Evolutionary conservation across 2,329 filamentous ascomycete genomes (phyloP), one percentile per base, ranked within the genome.

Genomic region (Daldinia sp.): DNA sequence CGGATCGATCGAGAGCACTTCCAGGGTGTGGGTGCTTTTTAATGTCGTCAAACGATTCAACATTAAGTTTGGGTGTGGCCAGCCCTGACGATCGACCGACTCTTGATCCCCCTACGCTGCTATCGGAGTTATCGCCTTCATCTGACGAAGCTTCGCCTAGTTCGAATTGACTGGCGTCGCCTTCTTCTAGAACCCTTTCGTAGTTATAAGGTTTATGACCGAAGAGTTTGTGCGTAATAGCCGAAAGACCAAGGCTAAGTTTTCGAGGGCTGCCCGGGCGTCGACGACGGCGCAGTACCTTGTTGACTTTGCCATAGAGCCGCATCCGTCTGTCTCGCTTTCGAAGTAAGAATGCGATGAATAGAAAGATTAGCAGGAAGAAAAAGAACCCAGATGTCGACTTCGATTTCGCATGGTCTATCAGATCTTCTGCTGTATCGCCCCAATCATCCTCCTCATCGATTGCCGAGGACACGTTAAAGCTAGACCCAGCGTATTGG

Each of bases 181-280:
- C 94, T 73, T 94, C 92, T 80, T 98, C 94, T 58, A 97, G 82
- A 2, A 98, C 91, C 33, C 93, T 90, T 77, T 98, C 94, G 76
- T 98, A 98, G 2, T 87, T 83, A 6, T 83, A 77, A 0, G 82
- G 80, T 56, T 78, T 81, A 4, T 87, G 85, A 13, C 86, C 87
- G 69, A 97, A 92, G 4, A 96, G 79, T 76, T 92, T 93, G 69
- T 85, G 86, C 6, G 86, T 85, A 74, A 87, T 76, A 0, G 75
- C 77, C 20, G 86, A 84, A 63, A 88, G 81, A 5, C 85, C 82
- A 10, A 82, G 79, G 6, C 81, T 79, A 62, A 72, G 80, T 67
- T 85, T 86, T 46, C 82, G 80, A 12, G 82, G 79, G 62, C 81
- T 85, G n/a, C 84, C 82, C 10, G 82, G 79, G 74, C 83, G 73